These are phyloP conservation scores for Ganoderma boninense DNA, from an alignment of 1,284 basidiomycete species.

Conservation along the genomic window DNA sequence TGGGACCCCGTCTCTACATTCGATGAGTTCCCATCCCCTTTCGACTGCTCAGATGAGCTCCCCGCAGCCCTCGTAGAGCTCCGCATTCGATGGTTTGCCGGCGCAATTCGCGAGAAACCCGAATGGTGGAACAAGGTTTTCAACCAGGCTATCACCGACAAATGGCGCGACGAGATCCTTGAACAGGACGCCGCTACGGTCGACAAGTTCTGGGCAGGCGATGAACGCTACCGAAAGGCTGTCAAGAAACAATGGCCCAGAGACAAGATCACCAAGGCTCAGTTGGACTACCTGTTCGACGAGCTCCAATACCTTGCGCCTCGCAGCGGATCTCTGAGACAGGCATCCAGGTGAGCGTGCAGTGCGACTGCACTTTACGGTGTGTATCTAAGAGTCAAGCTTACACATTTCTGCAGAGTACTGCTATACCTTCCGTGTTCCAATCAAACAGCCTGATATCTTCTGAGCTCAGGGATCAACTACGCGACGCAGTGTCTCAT, in stretches of 20 bases:
- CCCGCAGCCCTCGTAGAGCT: slow-evolving; percentile 22
- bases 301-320: background rate
- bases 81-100: slow-evolving; percentile 25
- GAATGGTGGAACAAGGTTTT: slow-evolving; percentile 29
- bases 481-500: background rate
- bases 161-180: slow-evolving; percentile 29
- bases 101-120: slow-evolving; percentile 25
- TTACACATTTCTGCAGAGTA: background rate
- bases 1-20: background rate
- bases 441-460: background rate
- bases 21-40: background rate
- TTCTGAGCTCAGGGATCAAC: background rate
- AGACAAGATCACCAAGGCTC: background rate
- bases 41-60: background rate
- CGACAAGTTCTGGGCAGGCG: slow-evolving; percentile 9
- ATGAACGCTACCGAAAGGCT: background rate
- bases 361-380: background rate
- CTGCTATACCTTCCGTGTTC: background rate
- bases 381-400: background rate
- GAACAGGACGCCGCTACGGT: slow-evolving; percentile 9
- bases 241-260: slow-evolving; percentile 1
- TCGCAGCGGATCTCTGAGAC: background rate
- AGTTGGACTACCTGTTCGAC: background rate
- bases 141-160: slow-evolving; percentile 17
- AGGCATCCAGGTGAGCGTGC: background rate